Evolutionary conservation across 768 basidiomycete species (phyloP).

Genomic region (Amanita thiersii): DNA sequence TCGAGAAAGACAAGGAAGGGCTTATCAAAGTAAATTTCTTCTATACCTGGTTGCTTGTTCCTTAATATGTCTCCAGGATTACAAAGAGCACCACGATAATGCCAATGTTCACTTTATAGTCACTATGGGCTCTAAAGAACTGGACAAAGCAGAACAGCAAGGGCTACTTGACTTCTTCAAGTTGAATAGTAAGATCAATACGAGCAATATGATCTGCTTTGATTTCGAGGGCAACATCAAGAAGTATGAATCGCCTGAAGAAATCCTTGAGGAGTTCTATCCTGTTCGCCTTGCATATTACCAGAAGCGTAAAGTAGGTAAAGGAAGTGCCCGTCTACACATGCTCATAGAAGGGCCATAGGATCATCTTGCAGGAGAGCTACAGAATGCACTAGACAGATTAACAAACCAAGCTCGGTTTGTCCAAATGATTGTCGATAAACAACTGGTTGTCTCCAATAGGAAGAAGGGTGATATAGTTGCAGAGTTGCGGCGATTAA

Average conservation of each 20-base stretch:
- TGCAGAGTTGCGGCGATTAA: slow-evolving; percentile 67
- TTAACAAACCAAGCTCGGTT: slow-evolving; percentile 94
- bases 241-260: slow-evolving; percentile 84
- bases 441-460: slow-evolving; percentile 72
- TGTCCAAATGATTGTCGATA: slow-evolving; percentile 91
- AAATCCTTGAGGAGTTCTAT: slow-evolving; percentile 91
- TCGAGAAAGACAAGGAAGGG: slow-evolving; percentile 70
- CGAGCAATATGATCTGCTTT: slow-evolving; percentile 98
- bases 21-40: slow-evolving; percentile 58
- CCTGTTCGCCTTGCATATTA: slow-evolving; percentile 84
- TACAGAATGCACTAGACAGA: slow-evolving; percentile 75
- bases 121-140: slow-evolving; percentile 69
- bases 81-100: slow-evolving; percentile 94
- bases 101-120: slow-evolving; percentile 85
- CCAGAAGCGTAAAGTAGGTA: slow-evolving; percentile 84
- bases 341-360: slow-evolving; percentile 22
- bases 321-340: not conserved
- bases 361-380: slow-evolving; percentile 80
- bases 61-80: slow-evolving; percentile 54
- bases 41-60: not conserved
- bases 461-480: slow-evolving; percentile 88
- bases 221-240: slow-evolving; percentile 95
- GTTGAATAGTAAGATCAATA: slow-evolving; percentile 74
- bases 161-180: slow-evolving; percentile 92
- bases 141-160: slow-evolving; percentile 84